Evolutionary conservation across 179 eudicot species (phyloP).

Genomic region (Nepenthes alata): DNA sequence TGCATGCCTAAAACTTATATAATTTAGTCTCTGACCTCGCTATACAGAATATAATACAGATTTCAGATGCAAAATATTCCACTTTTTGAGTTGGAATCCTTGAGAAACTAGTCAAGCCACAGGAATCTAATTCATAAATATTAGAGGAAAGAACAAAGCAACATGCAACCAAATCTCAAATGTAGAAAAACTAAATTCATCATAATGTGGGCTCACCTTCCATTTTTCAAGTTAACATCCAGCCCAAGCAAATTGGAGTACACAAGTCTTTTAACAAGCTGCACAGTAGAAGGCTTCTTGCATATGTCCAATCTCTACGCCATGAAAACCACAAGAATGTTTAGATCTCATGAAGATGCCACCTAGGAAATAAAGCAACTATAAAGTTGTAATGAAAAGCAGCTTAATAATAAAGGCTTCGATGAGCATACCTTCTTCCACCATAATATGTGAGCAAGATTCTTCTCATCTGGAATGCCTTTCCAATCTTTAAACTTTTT

Average conservation of each 20-base stretch:
- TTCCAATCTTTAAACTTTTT: conserved; percentile 41
- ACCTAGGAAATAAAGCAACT: background rate
- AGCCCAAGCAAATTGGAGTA: conserved; percentile 82
- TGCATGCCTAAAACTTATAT: no score
- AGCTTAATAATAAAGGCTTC: background rate
- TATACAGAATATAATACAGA: no score
- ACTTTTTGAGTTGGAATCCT: no score
- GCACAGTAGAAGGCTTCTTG: conserved; percentile 70
- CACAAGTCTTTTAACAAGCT: conserved; percentile 54
- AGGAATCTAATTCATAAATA: no score
- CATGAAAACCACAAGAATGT: conserved; percentile 9
- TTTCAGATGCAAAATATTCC: no score
- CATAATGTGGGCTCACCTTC: conserved; percentile 41
- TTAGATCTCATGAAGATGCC: background rate
- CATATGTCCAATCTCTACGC: conserved; percentile 60
- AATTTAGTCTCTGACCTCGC: no score
- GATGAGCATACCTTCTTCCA: conserved; percentile 78
- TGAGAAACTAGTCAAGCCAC: no score
- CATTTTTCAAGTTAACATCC: conserved; percentile 69
- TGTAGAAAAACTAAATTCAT: background rate
- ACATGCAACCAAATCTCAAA: no score
- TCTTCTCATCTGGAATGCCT: conserved; percentile 43
- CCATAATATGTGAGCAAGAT: conserved; percentile 59
- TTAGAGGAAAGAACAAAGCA: no score
- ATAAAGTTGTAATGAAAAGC: background rate